Percentiles rank a stretch among this genome's conserved stretches.
These are phyloP conservation scores for Leucogyrophana mollusca DNA, from an alignment of 768 basidiomycete species.

Conservation along the genomic window DNA sequence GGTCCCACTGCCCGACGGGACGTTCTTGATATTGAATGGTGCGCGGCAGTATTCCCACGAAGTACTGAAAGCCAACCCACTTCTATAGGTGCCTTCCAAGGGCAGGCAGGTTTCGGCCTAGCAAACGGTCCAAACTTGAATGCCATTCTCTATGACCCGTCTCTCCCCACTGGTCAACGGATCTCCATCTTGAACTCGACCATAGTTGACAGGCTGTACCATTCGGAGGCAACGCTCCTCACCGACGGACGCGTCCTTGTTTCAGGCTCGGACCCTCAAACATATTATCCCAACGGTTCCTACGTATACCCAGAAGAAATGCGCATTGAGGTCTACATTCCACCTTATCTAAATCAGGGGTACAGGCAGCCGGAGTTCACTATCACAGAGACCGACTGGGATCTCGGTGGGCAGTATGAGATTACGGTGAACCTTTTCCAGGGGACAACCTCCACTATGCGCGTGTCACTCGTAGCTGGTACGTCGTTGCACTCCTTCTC, in stretches of 20 bases:
- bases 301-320: conserved; percentile 70
- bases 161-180: conserved; percentile 54
- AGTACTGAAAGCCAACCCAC: no score
- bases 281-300: conserved; percentile 35
- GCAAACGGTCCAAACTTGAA: conserved; percentile 59
- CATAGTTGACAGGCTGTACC: conserved; percentile 74
- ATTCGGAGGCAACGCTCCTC: conserved; percentile 73
- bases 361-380: conserved; percentile 60
- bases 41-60: not conserved
- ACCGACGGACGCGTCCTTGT: conserved; percentile 74
- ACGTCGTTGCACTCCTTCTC: conserved; percentile 14
- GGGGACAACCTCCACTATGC: conserved; percentile 45
- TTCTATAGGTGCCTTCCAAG: conserved; percentile 45
- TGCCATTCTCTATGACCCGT: conserved; percentile 71
- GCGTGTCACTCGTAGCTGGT: conserved; percentile 67
- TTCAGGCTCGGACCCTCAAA: conserved; percentile 75
- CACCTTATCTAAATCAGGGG: conserved; percentile 76
- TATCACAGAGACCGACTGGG: conserved; percentile 62
- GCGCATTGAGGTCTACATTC: conserved; percentile 78
- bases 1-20: conserved; percentile 71
- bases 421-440: conserved; percentile 47
- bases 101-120: conserved; percentile 73
- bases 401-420: conserved; percentile 47
- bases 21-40: conserved; percentile 75
- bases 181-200: conserved; percentile 67